A percentile compares a stretch with the other conserved stretches of the same genome.
Evolutionary conservation across 306 rosid genomes (phyloP).

Genomic region (Lathyrus sativus): DNA sequence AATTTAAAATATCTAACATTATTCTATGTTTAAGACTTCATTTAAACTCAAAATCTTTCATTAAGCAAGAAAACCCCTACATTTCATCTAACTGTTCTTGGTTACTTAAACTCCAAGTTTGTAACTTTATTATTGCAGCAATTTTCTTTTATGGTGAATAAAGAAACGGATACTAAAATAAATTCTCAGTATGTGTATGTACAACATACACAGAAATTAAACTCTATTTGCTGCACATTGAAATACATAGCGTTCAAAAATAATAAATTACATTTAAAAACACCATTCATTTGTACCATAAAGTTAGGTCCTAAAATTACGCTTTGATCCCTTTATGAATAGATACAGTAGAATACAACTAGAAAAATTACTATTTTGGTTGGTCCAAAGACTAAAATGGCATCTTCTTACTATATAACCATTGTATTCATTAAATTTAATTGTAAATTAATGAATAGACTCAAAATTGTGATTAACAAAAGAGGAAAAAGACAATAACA

Average conservation of each 20-base stretch:
- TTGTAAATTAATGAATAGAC: background rate
- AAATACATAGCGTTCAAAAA: background rate
- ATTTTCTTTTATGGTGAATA: background rate
- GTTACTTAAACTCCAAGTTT: background rate
- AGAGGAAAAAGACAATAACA: constrained; percentile 31
- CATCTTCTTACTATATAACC: constrained; percentile 3
- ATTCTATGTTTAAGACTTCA: too few species aligned
- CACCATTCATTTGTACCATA: constrained; percentile 5
- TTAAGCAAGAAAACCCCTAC: too few species aligned
- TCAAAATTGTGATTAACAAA: background rate
- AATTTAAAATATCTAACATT: too few species aligned
- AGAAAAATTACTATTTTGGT: background rate
- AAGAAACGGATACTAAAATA: constrained; percentile 8
- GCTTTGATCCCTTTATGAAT: constrained; percentile 32
- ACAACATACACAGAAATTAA: background rate
- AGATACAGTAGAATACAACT: constrained; percentile 20
- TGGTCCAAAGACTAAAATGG: constrained; percentile 25
- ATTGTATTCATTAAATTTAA: background rate
- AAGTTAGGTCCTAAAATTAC: constrained; percentile 28
- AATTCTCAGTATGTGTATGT: background rate
- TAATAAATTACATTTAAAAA: background rate
- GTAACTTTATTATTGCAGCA: constrained; percentile 15
- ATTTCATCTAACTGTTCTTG: too few species aligned
- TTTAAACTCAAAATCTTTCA: too few species aligned
- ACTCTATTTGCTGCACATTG: background rate